These are phyloP conservation scores for Tulasnella calospora DNA, from an alignment of 768 basidiomycete species.

Conservation along the genomic window DNA sequence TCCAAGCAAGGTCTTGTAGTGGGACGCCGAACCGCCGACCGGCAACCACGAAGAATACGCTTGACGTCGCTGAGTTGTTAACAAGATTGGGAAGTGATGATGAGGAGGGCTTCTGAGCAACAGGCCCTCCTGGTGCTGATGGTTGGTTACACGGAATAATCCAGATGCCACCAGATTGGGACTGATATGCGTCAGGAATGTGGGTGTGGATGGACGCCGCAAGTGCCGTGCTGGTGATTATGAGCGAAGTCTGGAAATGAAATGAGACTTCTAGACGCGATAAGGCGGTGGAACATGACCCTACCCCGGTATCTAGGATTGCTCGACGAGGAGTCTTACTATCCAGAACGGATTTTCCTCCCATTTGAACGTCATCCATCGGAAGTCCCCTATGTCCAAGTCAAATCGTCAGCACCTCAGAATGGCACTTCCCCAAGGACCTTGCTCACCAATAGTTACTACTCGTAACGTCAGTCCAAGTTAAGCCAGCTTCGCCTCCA, in stretches of 20 bases:
- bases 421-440: neutral
- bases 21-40: slow-evolving; percentile 14
- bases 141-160: slow-evolving; percentile 13
- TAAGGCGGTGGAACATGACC: neutral
- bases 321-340: slow-evolving; percentile 3
- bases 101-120: neutral
- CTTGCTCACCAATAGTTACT: slow-evolving; percentile 16
- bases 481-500: slow-evolving; percentile 13
- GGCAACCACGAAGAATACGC: slow-evolving; percentile 12
- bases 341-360: neutral
- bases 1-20: slow-evolving; percentile 15
- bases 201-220: neutral
- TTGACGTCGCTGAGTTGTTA: neutral
- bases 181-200: slow-evolving; percentile 15
- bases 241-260: slow-evolving; percentile 8
- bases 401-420: neutral
- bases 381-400: slow-evolving; percentile 2
- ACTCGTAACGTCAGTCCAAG: slow-evolving; percentile 16
- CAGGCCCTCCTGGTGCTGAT: neutral
- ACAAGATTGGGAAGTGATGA: too few relatives aligned
- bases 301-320: slow-evolving; percentile 20
- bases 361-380: slow-evolving; percentile 20
- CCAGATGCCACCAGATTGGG: neutral
- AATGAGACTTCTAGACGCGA: neutral
- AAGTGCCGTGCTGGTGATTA: slow-evolving; percentile 9